Percentiles rank a stretch among this genome's conserved stretches.
phyloP scores from a whole-genome alignment of 495 filamentous ascomycete species.

The Lophium mytilinum region DNA sequence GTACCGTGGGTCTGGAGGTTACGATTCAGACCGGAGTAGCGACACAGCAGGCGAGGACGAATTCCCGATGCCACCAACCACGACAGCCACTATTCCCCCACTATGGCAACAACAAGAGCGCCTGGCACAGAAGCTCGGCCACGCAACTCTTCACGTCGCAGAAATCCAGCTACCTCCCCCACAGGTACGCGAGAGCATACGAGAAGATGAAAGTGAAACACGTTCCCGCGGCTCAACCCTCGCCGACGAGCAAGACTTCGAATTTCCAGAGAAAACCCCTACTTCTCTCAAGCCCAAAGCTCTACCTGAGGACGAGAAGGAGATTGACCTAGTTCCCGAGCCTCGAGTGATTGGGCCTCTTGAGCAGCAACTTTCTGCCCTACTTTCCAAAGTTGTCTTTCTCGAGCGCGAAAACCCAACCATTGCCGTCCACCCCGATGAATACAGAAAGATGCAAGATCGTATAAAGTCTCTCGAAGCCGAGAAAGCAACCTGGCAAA shows the following conservation, averaged over 20 bases:
- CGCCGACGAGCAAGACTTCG: slow-evolving; percentile 20
- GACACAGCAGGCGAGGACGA: slow-evolving; percentile 5
- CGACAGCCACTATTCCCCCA: not conserved
- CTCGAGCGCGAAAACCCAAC: slow-evolving; percentile 26
- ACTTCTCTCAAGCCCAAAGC: slow-evolving; percentile 12
- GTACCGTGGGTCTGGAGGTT: not conserved
- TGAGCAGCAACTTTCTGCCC: slow-evolving; percentile 19
- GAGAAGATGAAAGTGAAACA: slow-evolving; percentile 17
- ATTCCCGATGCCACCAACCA: not conserved
- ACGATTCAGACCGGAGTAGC: slow-evolving; percentile 9
- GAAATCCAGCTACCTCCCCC: slow-evolving; percentile 2
- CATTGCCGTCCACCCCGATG: slow-evolving; percentile 23
- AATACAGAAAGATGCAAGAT: slow-evolving; percentile 20
- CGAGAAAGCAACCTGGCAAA: slow-evolving; percentile 24
- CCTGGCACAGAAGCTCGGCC: slow-evolving; percentile 4
- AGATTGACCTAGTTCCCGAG: not conserved
- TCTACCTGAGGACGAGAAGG: not conserved
- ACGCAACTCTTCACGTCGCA: not conserved
- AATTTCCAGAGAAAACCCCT: slow-evolving; percentile 26
- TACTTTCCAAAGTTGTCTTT: slow-evolving; percentile 23
- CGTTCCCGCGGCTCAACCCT: slow-evolving; percentile 22
- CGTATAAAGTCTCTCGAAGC: slow-evolving; percentile 14
- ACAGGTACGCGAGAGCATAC: not conserved
- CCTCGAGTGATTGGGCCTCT: slow-evolving; percentile 15
- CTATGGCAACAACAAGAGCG: slow-evolving; percentile 6